Conservation (phyloP, 1,284 basidiomycete genomes). For the Phylloboletellus chloephorus region DNA sequence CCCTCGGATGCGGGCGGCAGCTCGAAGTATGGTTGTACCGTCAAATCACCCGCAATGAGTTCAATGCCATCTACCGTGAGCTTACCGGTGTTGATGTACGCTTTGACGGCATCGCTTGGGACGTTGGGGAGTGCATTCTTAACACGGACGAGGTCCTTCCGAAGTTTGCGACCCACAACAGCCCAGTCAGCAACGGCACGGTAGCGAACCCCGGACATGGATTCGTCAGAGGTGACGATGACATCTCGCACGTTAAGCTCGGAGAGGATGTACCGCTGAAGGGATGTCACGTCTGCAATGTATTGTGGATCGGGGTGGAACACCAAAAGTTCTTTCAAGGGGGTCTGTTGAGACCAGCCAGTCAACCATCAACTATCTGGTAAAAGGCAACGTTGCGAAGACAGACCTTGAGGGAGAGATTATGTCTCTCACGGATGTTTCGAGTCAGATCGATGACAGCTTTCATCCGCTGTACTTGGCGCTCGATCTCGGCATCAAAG, state of each 20-base stretch:
- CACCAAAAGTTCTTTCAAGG: slow-evolving; percentile 88
- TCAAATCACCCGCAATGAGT: slow-evolving; percentile 84
- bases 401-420: slow-evolving; percentile 82
- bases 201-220: slow-evolving; percentile 84
- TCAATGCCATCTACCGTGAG: slow-evolving; percentile 88
- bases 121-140: slow-evolving; percentile 83
- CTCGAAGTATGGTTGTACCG: slow-evolving; percentile 89
- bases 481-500: slow-evolving; percentile 94
- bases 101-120: slow-evolving; percentile 80
- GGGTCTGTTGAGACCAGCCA: slow-evolving; percentile 52
- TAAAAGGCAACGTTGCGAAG: background rate
- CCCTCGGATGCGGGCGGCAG: slow-evolving; percentile 54
- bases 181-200: slow-evolving; percentile 93
- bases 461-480: slow-evolving; percentile 93
- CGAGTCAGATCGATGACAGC: slow-evolving; percentile 91
- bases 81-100: slow-evolving; percentile 72
- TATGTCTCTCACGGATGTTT: slow-evolving; percentile 85
- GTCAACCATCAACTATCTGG: slow-evolving; percentile 6
- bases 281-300: slow-evolving; percentile 79
- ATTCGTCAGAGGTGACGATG: slow-evolving; percentile 86
- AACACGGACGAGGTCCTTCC: slow-evolving; percentile 90
- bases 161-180: slow-evolving; percentile 90
- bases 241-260: slow-evolving; percentile 95
- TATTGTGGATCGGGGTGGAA: slow-evolving; percentile 90
- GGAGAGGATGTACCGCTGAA: slow-evolving; percentile 88